phyloP scores from a whole-genome alignment of 768 basidiomycete species.

The Leccinum incarnatum region DNA sequence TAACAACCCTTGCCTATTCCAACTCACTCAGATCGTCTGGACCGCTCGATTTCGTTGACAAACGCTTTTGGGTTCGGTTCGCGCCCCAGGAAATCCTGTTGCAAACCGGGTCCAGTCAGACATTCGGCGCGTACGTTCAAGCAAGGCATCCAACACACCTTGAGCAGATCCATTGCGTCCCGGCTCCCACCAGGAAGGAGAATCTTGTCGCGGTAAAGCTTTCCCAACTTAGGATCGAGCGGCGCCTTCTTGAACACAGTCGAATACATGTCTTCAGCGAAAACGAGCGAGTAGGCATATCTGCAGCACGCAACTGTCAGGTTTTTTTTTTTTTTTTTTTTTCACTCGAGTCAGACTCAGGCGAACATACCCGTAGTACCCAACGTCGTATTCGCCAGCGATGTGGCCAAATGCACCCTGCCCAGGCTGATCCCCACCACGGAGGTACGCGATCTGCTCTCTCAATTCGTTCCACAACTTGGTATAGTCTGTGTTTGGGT shows the following conservation, averaged over 20 bases:
- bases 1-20: background rate
- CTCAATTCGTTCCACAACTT: constrained; percentile 73
- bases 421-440: constrained; percentile 56
- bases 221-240: constrained; percentile 63
- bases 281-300: constrained; percentile 72
- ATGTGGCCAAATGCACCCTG: constrained; percentile 76
- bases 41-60: constrained; percentile 54
- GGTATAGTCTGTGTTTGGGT: constrained; percentile 65
- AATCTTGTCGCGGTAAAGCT: constrained; percentile 73
- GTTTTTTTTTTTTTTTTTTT: too few species aligned
- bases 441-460: constrained; percentile 67
- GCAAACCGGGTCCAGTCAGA: background rate
- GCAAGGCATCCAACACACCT: constrained; percentile 38
- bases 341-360: background rate
- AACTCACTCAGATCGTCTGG: background rate
- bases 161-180: constrained; percentile 75
- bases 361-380: constrained; percentile 55
- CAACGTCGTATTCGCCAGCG: constrained; percentile 64
- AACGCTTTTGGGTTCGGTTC: constrained; percentile 75
- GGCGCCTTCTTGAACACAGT: constrained; percentile 83
- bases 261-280: constrained; percentile 56
- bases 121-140: background rate
- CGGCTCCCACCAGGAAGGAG: constrained; percentile 67
- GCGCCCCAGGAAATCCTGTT: constrained; percentile 74
- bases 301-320: constrained; percentile 20